phyloP scores from a whole-genome alignment of 2,329 filamentous ascomycete genomes.

The Hymenoscyphus fructigenus region DNA sequence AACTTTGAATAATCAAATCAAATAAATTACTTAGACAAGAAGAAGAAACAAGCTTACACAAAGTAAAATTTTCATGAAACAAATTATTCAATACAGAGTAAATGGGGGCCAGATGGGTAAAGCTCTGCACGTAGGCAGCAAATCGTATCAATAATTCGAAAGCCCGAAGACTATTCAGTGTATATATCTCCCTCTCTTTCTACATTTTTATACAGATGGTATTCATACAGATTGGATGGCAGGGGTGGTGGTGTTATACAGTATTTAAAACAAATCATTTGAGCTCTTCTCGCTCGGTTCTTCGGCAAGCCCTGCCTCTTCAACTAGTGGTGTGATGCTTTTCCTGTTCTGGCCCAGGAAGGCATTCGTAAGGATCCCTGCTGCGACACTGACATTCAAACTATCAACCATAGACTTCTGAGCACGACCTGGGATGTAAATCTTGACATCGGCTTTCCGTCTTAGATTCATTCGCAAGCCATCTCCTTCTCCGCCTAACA shows the following conservation, averaged over 20 bases:
- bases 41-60: too few relatives aligned
- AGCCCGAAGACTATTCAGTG: background rate
- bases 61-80: background rate
- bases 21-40: too few relatives aligned
- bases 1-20: too few relatives aligned
- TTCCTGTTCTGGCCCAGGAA: constrained; percentile 43
- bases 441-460: constrained; percentile 62
- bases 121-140: background rate
- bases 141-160: background rate
- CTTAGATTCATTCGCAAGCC: constrained; percentile 67
- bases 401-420: constrained; percentile 70
- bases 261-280: constrained; percentile 5
- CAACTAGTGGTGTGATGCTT: background rate
- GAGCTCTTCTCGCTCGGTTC: background rate
- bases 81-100: background rate
- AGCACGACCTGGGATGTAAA: constrained; percentile 58
- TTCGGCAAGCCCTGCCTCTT: background rate
- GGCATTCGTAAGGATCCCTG: constrained; percentile 70
- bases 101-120: background rate
- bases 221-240: background rate
- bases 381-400: constrained; percentile 89
- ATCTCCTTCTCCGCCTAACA: constrained; percentile 79
- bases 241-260: background rate
- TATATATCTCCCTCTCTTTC: background rate
- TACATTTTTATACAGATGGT: background rate